phyloP scores from a whole-genome alignment of 2,329 filamentous ascomycete species.

The Talaromyces islandicus region DNA sequence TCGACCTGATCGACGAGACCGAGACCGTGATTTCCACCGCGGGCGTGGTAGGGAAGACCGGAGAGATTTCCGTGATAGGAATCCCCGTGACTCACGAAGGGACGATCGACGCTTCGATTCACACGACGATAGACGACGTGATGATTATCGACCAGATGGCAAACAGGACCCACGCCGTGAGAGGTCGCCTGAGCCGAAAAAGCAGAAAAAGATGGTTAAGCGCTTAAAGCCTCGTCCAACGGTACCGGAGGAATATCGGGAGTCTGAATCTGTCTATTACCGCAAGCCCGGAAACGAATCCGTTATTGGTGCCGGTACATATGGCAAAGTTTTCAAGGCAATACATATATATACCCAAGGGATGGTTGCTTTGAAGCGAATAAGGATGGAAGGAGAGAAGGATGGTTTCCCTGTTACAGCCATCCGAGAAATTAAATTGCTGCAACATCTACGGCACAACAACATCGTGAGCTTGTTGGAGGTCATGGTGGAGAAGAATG shows the following conservation, averaged over 20 bases:
- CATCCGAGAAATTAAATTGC: constrained; percentile 89
- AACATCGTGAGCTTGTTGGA: constrained; percentile 87
- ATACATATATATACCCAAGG: constrained; percentile 69
- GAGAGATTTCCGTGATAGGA: constrained; percentile 31
- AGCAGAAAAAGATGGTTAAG: constrained; percentile 61
- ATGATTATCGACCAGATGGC: constrained; percentile 26
- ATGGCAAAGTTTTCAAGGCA: constrained; percentile 94
- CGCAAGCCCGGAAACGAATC: constrained; percentile 96
- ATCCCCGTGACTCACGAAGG: constrained; percentile 27
- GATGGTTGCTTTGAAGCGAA: constrained; percentile 91
- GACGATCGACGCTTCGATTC: constrained; percentile 37
- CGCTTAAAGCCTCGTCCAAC: constrained; percentile 66
- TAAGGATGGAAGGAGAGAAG: constrained; percentile 98
- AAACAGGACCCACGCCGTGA: constrained; percentile 44
- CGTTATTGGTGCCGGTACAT: constrained; percentile 90
- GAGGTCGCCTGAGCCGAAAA: constrained; percentile 47
- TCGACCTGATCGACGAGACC: constrained; percentile 38
- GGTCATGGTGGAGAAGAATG: constrained; percentile 98
- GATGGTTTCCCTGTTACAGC: constrained; percentile 98
- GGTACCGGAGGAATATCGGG: constrained; percentile 64
- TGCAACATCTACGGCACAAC: constrained; percentile 84
- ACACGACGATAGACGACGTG: constrained; percentile 33
- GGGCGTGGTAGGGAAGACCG: constrained; percentile 18
- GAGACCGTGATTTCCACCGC: constrained; percentile 23
- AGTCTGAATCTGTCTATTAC: constrained; percentile 86